Evolutionary conservation across 805 yeast species (phyloP).

Genomic region (Wickerhamiella azymoides): DNA sequence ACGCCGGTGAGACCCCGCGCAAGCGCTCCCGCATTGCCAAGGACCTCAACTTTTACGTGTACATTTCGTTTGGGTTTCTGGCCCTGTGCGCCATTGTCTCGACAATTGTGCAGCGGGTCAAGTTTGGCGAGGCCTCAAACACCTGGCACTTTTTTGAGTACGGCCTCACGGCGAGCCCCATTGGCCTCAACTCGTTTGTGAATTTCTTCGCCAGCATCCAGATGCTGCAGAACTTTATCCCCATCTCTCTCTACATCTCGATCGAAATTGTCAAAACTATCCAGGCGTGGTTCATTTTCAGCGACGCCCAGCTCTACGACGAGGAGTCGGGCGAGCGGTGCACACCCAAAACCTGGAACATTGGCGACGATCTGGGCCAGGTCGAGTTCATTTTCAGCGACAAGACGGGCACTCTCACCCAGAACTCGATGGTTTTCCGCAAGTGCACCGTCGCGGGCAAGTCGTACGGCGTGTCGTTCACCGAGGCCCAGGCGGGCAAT

Average conservation of each 20-base stretch:
- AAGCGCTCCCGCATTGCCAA: slow-evolving; percentile 54
- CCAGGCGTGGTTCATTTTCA: slow-evolving; percentile 65
- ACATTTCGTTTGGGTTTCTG: slow-evolving; percentile 48
- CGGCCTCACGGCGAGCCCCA: slow-evolving; percentile 44
- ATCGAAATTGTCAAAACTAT: slow-evolving; percentile 68
- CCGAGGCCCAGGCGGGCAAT: slow-evolving; percentile 61
- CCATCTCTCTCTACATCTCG: slow-evolving; percentile 66
- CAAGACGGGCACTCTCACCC: slow-evolving; percentile 75
- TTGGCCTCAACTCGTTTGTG: slow-evolving; percentile 54
- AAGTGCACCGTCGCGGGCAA: slow-evolving; percentile 60
- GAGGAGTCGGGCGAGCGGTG: slow-evolving; percentile 61
- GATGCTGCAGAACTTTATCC: slow-evolving; percentile 64
- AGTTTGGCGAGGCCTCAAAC: slow-evolving; percentile 31
- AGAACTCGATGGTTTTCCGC: slow-evolving; percentile 73
- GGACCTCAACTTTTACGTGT: slow-evolving; percentile 54
- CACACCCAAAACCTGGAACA: slow-evolving; percentile 72
- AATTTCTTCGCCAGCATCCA: slow-evolving; percentile 64
- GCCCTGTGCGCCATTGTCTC: slow-evolving; percentile 56
- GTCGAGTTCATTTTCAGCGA: slow-evolving; percentile 72
- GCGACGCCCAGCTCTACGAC: slow-evolving; percentile 59
- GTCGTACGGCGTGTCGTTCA: slow-evolving; percentile 60
- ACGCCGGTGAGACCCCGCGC: slow-evolving; percentile 68
- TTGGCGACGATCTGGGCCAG: slow-evolving; percentile 75
- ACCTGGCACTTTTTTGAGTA: slow-evolving; percentile 46
- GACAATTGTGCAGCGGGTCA: slow-evolving; percentile 57